Evolutionary conservation across 2,329 filamentous ascomycete genomes (phyloP), one percentile per base, ranked within the genome.

Genomic region (Aspergillus viridinutans): DNA sequence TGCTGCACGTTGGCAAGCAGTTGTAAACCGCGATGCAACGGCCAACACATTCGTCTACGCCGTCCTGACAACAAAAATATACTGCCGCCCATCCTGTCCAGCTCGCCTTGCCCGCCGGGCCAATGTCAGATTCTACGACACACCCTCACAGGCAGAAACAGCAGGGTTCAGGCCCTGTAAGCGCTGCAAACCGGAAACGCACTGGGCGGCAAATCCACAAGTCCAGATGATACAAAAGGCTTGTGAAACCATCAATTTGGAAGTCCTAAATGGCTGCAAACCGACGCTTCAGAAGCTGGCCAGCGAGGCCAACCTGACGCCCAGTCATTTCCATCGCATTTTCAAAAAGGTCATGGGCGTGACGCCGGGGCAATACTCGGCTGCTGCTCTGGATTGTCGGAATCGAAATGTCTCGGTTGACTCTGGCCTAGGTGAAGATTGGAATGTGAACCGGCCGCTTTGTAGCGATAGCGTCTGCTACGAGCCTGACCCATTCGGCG

Each of bases 41-140:
- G 75, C 76, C 21, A 74, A 76, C 52, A 69, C 70, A 29, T 85
- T 85, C 69, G 75, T 85, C 59, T 85, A 85, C 71, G 77, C 73
- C 20, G 82, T 85, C n/a, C 75, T 76, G 53, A 81, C 81, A 0
- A 85, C 83, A 3, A 76, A 74, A 48, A 82, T 84, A 52, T 85
- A 82, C 67, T 85, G 83, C 64, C 77, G 81, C 1, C 81, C 82
- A 1, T 81, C 76, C 2, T 85, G 83, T 55, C 74, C 79, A 1
- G 79, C 81, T 3, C 80, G 84, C n/a, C 78, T 90, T 14, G 80
- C 82, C 1, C 75, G 79, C 2, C 76, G 82, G n/a, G 78, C 83
- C 10, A 81, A 82, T 21, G 76, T 90, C 32, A 71, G 74, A 32
- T 85, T 84, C 69, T 82, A 77, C 69, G 75, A 79, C 50, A 78